These are phyloP conservation scores for Avicennia marina DNA, from an alignment of 257 asterid species.

Conservation along the genomic window DNA sequence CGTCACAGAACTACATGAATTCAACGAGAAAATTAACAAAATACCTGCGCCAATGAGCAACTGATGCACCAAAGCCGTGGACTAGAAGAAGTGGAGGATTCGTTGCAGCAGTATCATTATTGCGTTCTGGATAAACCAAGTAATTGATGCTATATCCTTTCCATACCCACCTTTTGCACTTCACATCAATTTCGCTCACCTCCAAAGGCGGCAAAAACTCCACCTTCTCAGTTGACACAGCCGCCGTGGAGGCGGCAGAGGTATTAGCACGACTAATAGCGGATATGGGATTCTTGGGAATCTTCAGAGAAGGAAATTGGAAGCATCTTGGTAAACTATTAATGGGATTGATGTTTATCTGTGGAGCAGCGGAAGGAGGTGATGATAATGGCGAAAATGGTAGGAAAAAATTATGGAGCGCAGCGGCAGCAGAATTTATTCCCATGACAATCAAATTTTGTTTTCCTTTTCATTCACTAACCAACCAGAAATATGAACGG, in stretches of 20 bases:
- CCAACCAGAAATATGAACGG: background rate
- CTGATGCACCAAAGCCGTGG: conserved; percentile 95
- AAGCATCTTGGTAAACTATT: conserved; percentile 7
- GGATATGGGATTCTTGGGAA: conserved; percentile 11
- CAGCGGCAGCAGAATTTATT: conserved; percentile 28
- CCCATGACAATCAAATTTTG: conserved; percentile 31
- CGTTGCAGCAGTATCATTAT: conserved; percentile 14
- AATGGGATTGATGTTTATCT: conserved; percentile 16
- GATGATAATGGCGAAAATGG: conserved; percentile 23
- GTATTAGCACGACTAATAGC: conserved; percentile 19
- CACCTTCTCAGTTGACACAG: conserved; percentile 26
- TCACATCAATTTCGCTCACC: conserved; percentile 46
- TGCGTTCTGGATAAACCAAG: conserved; percentile 44
- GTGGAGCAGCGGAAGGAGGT: conserved; percentile 20
- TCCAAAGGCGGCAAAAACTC: conserved; percentile 45
- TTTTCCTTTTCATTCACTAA: no score
- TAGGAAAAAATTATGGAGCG: no score
- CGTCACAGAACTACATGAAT: background rate
- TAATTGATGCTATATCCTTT: conserved; percentile 58
- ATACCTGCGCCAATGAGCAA: conserved; percentile 93
- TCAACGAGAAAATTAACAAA: background rate
- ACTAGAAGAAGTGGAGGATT: conserved; percentile 65
- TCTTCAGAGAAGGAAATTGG: no score
- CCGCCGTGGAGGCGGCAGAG: conserved; percentile 23
- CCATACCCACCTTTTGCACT: conserved; percentile 79